These are phyloP conservation scores for Neurospora pannonica DNA, from an alignment of 495 filamentous ascomycete species.

Conservation along the genomic window DNA sequence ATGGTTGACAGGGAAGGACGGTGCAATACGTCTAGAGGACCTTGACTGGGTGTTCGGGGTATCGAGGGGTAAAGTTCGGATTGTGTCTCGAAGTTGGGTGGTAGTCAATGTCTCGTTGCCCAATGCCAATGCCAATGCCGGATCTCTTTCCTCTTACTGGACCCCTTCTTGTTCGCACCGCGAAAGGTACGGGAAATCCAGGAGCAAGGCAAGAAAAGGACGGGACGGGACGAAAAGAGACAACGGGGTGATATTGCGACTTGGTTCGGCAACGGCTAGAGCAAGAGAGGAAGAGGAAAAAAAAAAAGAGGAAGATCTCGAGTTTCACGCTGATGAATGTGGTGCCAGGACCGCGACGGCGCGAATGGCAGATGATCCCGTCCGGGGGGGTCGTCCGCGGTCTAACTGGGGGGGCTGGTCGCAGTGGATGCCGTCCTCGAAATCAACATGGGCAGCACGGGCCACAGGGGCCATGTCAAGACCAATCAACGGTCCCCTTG, in stretches of 20 bases:
- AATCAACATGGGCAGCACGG: neutral
- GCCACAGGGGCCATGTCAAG: neutral
- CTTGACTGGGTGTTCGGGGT: neutral
- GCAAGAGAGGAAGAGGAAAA: neutral
- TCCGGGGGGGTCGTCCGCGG: neutral
- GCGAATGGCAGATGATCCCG: neutral
- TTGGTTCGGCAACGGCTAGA: neutral
- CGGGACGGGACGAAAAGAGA: neutral
- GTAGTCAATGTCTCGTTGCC: neutral
- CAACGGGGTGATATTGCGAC: neutral
- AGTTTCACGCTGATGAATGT: neutral
- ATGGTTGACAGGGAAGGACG: neutral
- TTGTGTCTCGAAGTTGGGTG: neutral
- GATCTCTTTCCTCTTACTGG: neutral
- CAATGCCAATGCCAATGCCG: neutral
- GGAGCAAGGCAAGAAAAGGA: neutral
- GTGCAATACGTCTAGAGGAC: neutral
- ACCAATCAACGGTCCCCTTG: neutral
- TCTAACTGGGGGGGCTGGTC: neutral
- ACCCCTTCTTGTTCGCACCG: neutral
- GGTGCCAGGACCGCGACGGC: neutral
- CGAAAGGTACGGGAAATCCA: neutral
- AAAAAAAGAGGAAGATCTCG: neutral
- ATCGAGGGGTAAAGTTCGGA: neutral
- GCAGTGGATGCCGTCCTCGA: neutral